Percentiles rank a stretch among this genome's conserved stretches.
These are phyloP conservation scores for Nadsonia starkeyi-henricii DNA, from an alignment of 1,139 yeast genomes.

Conservation along the genomic window DNA sequence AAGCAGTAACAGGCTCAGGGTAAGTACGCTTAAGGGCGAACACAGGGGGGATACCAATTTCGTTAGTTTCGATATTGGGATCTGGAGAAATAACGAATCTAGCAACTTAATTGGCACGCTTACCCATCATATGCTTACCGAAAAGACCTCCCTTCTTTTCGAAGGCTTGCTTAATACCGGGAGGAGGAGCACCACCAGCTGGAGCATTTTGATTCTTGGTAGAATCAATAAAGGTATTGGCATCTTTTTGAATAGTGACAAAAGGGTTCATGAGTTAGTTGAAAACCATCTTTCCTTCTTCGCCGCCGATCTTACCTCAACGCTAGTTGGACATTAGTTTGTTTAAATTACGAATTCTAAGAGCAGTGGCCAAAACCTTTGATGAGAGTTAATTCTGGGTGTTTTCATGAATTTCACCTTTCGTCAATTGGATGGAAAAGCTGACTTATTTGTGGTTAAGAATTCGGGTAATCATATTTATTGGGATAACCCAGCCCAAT, in stretches of 20 bases:
- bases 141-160: constrained; percentile 98
- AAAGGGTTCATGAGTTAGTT: constrained; percentile 89
- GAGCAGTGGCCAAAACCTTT: constrained; percentile 62
- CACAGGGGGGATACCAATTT: constrained; percentile 98
- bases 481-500: constrained; percentile 55
- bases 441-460: constrained; percentile 32
- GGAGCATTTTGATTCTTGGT: constrained; percentile 64
- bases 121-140: constrained; percentile 99
- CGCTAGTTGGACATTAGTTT: constrained; percentile 38
- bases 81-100: constrained; percentile 98
- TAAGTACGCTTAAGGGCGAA: constrained; percentile 90
- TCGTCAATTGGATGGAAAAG: constrained; percentile 20
- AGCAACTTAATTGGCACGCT: constrained; percentile 97
- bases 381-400: constrained; percentile 81
- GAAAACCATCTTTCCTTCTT: constrained; percentile 62
- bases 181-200: constrained; percentile 61
- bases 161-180: constrained; percentile 94
- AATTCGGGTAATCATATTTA: constrained; percentile 71
- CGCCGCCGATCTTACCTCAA: constrained; percentile 50
- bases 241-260: constrained; percentile 90
- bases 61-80: constrained; percentile 94
- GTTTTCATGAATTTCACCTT: constrained; percentile 89
- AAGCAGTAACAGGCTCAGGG: constrained; percentile 96
- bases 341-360: constrained; percentile 76
- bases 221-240: constrained; percentile 84